Percentiles rank a stretch among this genome's conserved stretches.
Conservation (phyloP, 345 rosid genomes). For the Citrus inodora region DNA sequence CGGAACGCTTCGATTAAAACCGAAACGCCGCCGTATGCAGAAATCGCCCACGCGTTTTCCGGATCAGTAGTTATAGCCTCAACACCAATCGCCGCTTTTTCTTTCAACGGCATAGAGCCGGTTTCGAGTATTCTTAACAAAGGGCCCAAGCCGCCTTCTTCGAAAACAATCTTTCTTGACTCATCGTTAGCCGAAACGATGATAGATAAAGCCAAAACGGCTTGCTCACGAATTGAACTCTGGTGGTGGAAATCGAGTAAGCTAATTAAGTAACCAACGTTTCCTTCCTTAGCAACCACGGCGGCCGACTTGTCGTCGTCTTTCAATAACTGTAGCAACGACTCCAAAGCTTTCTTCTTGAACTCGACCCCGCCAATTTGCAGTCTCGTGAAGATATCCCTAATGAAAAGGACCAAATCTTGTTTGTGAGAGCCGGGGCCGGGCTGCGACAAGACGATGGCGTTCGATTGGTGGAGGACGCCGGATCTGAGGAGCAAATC, state of each 20-base stretch:
- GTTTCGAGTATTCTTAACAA: constrained; percentile 58
- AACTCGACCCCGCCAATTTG: constrained; percentile 82
- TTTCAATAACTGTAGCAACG: constrained; percentile 57
- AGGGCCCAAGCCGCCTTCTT: constrained; percentile 76
- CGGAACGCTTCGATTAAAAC: constrained; percentile 59
- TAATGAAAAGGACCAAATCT: constrained; percentile 53
- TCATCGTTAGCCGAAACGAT: constrained; percentile 54
- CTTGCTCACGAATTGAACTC: constrained; percentile 56
- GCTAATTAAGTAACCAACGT: constrained; percentile 52
- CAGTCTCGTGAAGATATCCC: constrained; percentile 72
- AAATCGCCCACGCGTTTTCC: constrained; percentile 70
- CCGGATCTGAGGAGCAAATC: constrained; percentile 80
- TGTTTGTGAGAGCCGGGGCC: constrained; percentile 51
- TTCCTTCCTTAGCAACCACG: constrained; percentile 68
- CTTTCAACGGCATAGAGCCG: constrained; percentile 52
- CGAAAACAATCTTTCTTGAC: constrained; percentile 59
- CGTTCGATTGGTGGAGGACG: constrained; percentile 64
- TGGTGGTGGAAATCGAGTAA: constrained; percentile 56
- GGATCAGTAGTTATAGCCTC: constrained; percentile 69
- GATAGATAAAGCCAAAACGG: constrained; percentile 55
- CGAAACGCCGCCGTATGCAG: constrained; percentile 64
- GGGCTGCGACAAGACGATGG: constrained; percentile 69
- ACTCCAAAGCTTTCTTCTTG: constrained; percentile 68
- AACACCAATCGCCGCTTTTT: constrained; percentile 62
- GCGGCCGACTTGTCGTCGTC: constrained; percentile 52